A percentile compares a stretch with the other conserved stretches of the same genome.
phyloP scores from a whole-genome alignment of 495 filamentous ascomycete genomes.

The Aspergillus nanangensis region DNA sequence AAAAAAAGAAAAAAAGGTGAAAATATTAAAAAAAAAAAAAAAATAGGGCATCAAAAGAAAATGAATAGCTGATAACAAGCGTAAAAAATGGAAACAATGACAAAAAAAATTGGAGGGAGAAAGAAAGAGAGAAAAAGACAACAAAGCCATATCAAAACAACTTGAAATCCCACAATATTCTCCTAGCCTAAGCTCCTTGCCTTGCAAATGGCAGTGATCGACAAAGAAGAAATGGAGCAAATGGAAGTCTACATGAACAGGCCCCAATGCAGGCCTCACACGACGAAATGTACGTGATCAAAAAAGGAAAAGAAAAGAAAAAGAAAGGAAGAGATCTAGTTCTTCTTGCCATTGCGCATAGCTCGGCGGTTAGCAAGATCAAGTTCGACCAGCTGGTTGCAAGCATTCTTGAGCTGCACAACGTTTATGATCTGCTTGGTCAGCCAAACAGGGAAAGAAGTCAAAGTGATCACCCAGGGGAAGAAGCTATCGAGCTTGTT shows the following conservation, averaged over 20 bases:
- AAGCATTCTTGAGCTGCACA: slow-evolving; percentile 89
- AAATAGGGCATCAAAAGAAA: slow-evolving; percentile 10
- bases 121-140: slow-evolving; percentile 4
- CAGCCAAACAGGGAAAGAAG: slow-evolving; percentile 81
- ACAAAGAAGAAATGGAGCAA: slow-evolving; percentile 9
- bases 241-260: background rate
- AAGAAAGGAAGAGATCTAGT: slow-evolving; percentile 12
- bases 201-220: background rate
- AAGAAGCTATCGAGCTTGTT: slow-evolving; percentile 86
- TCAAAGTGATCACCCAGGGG: slow-evolving; percentile 84
- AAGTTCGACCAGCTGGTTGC: slow-evolving; percentile 86
- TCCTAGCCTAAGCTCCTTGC: slow-evolving; percentile 1
- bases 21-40: slow-evolving; percentile 4
- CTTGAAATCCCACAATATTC: slow-evolving; percentile 1
- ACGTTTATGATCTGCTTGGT: slow-evolving; percentile 93
- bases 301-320: background rate
- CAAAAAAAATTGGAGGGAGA: background rate
- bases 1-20: slow-evolving; percentile 1
- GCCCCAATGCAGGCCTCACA: background rate
- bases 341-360: slow-evolving; percentile 19
- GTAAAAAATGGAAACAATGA: background rate
- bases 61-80: slow-evolving; percentile 1
- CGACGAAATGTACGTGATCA: background rate
- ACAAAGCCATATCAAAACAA: background rate
- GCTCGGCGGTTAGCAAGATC: slow-evolving; percentile 48